Base-by-base conservation (phyloP, 345 rosid species). In the Lepidium sativum region DNA sequence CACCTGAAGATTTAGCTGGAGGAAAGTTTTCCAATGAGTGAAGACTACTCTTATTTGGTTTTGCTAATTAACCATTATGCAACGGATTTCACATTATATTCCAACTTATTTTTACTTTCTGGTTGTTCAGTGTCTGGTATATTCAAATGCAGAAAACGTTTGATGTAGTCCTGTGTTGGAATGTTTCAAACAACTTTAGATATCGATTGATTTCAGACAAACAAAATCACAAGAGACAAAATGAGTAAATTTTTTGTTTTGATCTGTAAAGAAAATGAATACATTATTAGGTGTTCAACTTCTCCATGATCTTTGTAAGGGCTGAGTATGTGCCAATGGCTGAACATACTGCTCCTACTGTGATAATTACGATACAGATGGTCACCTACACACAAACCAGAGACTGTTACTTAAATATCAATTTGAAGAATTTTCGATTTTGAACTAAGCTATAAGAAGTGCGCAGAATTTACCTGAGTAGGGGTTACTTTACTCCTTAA, bases 1-100 rank as follows among this genome's bases (percentile, higher is more conserved):
- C 96, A 2, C 79, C 77, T n/a, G 97, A 86, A 53, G 97, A 92
- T 81, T 65, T 92, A 77, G 91, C 85, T 50, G 97, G 98, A 64
- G 84, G 70, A 50, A 74, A 76, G 50, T 52, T 60, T 64, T 65
- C 80, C 45, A 54, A 40, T 53, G 79, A 76, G 45, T 75, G 72
- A 58, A 47, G 6, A 11, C 25, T 18, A 13, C 21, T 70, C 34
- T 54, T 44, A 34, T 48, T 67, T 48, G 23, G 21, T 47, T 56
- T 55, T 44, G 23, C 41, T 52, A 13, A 3, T 13, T 53, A n/a
- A 53, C 15, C 20, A 29, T 45, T 45, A 18, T 60, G 65, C 18
- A n/a, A 39, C 14, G 16, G 14, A 40, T 1, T 25, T 56, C 33
- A 21, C 47, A 21, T 21, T 35, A 23, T 27, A 8, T 25, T 25